Percentiles rank a stretch among this genome's conserved stretches.
Evolutionary conservation across 768 basidiomycete genomes (phyloP).

Genomic region (Guyanaporus albipodus): DNA sequence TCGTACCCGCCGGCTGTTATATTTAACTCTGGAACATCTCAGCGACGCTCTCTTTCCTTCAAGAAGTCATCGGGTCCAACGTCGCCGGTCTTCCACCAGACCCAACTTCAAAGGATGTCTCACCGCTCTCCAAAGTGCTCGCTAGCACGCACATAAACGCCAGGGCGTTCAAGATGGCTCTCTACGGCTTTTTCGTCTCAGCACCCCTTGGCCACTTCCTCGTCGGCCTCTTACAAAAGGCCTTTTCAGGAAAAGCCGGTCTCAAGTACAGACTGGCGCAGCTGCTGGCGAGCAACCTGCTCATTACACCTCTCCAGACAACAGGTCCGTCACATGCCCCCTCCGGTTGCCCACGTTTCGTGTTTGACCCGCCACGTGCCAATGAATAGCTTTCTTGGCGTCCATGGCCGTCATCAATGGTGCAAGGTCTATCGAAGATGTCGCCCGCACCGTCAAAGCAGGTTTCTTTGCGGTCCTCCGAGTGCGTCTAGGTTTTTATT

Average conservation of each 20-base stretch:
- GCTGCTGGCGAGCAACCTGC: conserved; percentile 70
- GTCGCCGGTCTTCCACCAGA: conserved; percentile 57
- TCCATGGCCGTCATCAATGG: conserved; percentile 85
- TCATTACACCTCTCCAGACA: conserved; percentile 74
- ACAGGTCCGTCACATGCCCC: conserved; percentile 41
- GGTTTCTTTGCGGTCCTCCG: conserved; percentile 74
- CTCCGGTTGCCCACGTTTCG: background rate
- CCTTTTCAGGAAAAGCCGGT: conserved; percentile 71
- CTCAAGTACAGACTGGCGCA: conserved; percentile 62
- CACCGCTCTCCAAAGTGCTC: conserved; percentile 48
- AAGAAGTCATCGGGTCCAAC: conserved; percentile 78
- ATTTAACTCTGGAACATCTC: background rate
- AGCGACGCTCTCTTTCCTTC: conserved; percentile 61
- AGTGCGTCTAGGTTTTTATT: conserved; percentile 37
- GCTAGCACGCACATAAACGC: conserved; percentile 56
- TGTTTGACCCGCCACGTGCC: background rate
- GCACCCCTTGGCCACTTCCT: conserved; percentile 79
- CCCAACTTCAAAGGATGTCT: conserved; percentile 49
- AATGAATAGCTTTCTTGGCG: conserved; percentile 56
- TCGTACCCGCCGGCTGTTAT: no score
- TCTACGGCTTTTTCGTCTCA: conserved; percentile 80
- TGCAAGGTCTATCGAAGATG: conserved; percentile 59
- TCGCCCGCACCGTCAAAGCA: conserved; percentile 61
- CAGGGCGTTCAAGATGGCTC: conserved; percentile 78
- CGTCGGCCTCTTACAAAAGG: conserved; percentile 66